Percentiles rank a stretch among this genome's conserved stretches.
phyloP scores from a whole-genome alignment of 495 filamentous ascomycete species.

The Glarea lozoyensis region DNA sequence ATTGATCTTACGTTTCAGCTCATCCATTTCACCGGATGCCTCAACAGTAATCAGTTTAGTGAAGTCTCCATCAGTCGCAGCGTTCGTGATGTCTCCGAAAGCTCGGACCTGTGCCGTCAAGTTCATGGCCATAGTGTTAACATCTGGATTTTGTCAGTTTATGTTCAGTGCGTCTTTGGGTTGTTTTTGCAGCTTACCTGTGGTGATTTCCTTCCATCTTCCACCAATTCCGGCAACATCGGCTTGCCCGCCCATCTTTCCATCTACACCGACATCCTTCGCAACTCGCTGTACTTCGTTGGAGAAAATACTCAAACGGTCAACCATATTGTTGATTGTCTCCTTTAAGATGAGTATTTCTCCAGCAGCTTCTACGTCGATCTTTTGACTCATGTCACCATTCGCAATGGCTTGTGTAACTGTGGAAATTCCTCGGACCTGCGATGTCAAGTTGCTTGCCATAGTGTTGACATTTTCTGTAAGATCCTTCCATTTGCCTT shows the following conservation, averaged over 20 bases:
- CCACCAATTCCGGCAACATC: constrained; percentile 90
- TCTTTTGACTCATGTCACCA: constrained; percentile 89
- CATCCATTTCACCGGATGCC: constrained; percentile 98
- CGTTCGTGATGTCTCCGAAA: constrained; percentile 96
- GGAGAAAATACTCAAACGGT: constrained; percentile 91
- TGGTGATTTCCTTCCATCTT: constrained; percentile 97
- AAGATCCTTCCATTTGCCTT: constrained; percentile 98
- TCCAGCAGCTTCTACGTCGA: constrained; percentile 90
- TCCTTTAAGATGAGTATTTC: constrained; percentile 91
- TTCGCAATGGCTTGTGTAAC: constrained; percentile 96
- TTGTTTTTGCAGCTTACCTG: constrained; percentile 29
- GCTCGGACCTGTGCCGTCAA: constrained; percentile 95
- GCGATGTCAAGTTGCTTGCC: constrained; percentile 90
- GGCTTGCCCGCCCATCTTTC: constrained; percentile 97
- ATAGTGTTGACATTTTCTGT: constrained; percentile 94
- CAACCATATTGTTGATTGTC: constrained; percentile 99
- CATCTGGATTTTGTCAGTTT: constrained; percentile 36
- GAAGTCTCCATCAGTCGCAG: constrained; percentile 94
- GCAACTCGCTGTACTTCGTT: constrained; percentile 93
- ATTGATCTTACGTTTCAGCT: constrained; percentile 98
- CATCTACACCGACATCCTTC: constrained; percentile 94
- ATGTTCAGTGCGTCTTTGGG: background rate
- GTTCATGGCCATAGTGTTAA: constrained; percentile 98
- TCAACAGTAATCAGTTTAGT: constrained; percentile 96
- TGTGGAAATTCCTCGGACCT: constrained; percentile 92